Evolutionary conservation across 768 basidiomycete genomes (phyloP).

Genomic region (Hygrophorus russula): DNA sequence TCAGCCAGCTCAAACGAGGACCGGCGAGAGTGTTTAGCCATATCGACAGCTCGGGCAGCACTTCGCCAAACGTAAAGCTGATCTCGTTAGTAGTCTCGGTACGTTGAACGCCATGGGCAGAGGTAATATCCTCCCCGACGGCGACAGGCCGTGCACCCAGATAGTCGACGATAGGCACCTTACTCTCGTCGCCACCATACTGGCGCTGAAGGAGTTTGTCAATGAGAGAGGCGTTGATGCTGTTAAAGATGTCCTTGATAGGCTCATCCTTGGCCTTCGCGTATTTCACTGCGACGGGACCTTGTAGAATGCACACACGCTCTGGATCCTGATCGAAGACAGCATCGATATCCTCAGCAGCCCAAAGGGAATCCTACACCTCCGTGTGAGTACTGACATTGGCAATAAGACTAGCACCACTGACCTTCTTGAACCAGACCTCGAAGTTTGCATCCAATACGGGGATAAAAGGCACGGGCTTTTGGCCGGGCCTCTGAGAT

Average conservation of each 20-base stretch:
- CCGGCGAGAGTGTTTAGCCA: constrained; percentile 88
- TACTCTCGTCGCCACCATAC: constrained; percentile 65
- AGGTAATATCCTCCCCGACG: constrained; percentile 16
- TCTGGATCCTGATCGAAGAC: constrained; percentile 99
- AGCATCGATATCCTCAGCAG: constrained; percentile 95
- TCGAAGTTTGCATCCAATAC: constrained; percentile 88
- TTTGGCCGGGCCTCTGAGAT: constrained; percentile 91
- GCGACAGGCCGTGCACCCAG: constrained; percentile 40
- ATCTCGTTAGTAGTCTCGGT: constrained; percentile 31
- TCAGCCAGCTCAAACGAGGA: constrained; percentile 71
- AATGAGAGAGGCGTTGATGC: constrained; percentile 71
- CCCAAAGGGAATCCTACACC: constrained; percentile 87
- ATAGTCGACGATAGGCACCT: constrained; percentile 78
- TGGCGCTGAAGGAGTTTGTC: constrained; percentile 66
- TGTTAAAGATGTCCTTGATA: constrained; percentile 83
- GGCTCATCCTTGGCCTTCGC: constrained; percentile 86
- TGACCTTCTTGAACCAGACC: constrained; percentile 99
- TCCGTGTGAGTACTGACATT: constrained; percentile 8
- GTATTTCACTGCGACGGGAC: constrained; percentile 89
- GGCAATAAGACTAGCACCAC: constrained; percentile 9
- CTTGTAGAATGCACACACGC: constrained; percentile 94
- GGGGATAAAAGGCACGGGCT: constrained; percentile 97
- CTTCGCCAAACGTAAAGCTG: constrained; percentile 37
- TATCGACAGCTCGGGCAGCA: constrained; percentile 45
- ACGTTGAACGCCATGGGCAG: constrained; percentile 22